Conservation (phyloP, 331 rosid genomes). For the Saraca asoca region DNA sequence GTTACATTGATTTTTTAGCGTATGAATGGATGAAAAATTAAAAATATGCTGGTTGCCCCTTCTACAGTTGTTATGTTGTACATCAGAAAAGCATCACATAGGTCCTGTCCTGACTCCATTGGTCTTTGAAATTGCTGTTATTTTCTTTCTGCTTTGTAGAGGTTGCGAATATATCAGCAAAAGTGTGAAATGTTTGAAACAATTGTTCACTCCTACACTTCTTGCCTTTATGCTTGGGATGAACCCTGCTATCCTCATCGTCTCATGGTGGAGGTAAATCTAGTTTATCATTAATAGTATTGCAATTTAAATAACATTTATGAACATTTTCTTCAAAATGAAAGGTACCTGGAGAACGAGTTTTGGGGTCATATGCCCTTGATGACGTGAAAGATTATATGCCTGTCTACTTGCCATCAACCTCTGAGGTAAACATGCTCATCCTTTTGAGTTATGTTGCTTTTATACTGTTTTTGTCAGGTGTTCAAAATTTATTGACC, state of each 20-base stretch:
- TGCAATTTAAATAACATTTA: constrained; percentile 21
- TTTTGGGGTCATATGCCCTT: constrained; percentile 77
- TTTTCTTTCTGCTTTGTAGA: constrained; percentile 52
- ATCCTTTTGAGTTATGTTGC: constrained; percentile 16
- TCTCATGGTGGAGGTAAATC: constrained; percentile 77
- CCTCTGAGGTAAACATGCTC: constrained; percentile 68
- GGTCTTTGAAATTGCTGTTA: constrained; percentile 28
- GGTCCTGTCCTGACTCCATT: constrained; percentile 8
- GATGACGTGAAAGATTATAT: constrained; percentile 81
- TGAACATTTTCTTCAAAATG: constrained; percentile 13
- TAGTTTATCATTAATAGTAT: background rate
- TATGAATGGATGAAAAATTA: constrained; percentile 11
- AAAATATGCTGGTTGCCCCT: constrained; percentile 18
- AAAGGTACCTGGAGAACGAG: constrained; percentile 93
- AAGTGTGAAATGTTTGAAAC: constrained; percentile 87
- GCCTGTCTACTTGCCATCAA: constrained; percentile 67
- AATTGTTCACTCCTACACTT: constrained; percentile 67
- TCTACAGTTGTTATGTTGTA: constrained; percentile 4
- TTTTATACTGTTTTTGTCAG: constrained; percentile 7
- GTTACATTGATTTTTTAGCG: background rate
- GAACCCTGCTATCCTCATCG: constrained; percentile 95
- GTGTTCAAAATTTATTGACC: background rate
- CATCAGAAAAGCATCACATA: no score
- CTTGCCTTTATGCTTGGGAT: constrained; percentile 90
- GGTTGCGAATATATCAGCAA: constrained; percentile 86